These are phyloP conservation scores for Rugiboletus extremiorientalis DNA, from an alignment of 1,284 basidiomycete species.

Conservation along the genomic window DNA sequence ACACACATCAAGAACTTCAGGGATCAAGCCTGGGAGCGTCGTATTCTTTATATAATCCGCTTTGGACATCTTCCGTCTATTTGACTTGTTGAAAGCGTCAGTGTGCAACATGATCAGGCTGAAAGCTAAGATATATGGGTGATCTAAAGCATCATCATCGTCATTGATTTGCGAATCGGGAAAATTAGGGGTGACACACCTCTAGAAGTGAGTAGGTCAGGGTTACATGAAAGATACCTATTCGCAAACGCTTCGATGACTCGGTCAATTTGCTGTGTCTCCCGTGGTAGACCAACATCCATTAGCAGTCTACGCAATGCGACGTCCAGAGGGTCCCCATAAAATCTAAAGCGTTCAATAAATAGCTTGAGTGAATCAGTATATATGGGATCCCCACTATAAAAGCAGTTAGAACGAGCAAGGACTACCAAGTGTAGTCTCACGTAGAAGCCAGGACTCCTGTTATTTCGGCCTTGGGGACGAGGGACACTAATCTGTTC, in stretches of 20 bases:
- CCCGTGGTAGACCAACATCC: conserved; percentile 88
- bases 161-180: not conserved
- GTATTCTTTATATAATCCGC: conserved; percentile 92
- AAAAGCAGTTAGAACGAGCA: conserved; percentile 8
- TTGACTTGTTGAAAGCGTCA: conserved; percentile 96
- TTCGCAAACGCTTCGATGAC: conserved; percentile 95
- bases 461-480: conserved; percentile 78
- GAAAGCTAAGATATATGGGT: conserved; percentile 96
- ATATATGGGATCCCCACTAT: conserved; percentile 75
- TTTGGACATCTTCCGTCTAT: conserved; percentile 97
- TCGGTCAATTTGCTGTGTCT: conserved; percentile 98
- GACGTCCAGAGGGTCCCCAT: conserved; percentile 84
- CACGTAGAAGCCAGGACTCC: conserved; percentile 82
- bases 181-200: conserved; percentile 47
- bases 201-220: conserved; percentile 73
- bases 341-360: conserved; percentile 81
- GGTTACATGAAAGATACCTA: conserved; percentile 85
- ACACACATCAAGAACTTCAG: conserved; percentile 82
- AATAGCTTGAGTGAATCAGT: conserved; percentile 69
- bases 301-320: conserved; percentile 90
- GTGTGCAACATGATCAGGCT: conserved; percentile 99
- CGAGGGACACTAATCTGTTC: conserved; percentile 55
- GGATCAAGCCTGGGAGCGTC: conserved; percentile 79
- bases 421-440: conserved; percentile 14
- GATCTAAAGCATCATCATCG: conserved; percentile 53